Evolutionary conservation across 345 rosid genomes (phyloP).

Genomic region (Lepidium africanum): DNA sequence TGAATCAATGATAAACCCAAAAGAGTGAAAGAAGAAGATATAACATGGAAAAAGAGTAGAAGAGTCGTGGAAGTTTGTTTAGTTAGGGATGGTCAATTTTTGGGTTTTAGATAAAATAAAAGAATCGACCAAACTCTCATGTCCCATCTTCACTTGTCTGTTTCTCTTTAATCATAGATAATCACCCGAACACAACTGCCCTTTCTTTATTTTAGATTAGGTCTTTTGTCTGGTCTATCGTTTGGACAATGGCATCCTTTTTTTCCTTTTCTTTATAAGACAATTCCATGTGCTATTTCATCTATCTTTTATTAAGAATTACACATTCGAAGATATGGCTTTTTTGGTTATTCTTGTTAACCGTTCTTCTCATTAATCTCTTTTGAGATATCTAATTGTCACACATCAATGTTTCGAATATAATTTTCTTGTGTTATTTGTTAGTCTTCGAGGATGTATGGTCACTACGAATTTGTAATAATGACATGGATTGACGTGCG

Average conservation of each 20-base stretch:
- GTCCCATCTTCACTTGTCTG: constrained; percentile 24
- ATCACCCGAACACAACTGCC: constrained; percentile 2
- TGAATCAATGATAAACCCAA: constrained; percentile 5
- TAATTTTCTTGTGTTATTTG: no score
- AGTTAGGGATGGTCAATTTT: constrained; percentile 21
- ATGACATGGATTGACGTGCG: no score
- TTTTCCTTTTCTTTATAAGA: not conserved
- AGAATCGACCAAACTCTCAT: constrained; percentile 25
- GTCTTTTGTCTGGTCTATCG: constrained; percentile 22
- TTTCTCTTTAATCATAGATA: constrained; percentile 16
- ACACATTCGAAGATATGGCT: not conserved
- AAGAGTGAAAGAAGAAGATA: constrained; percentile 23
- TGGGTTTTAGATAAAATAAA: not conserved
- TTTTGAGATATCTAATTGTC: not conserved
- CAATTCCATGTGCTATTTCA: constrained; percentile 22
- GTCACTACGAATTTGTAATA: no score
- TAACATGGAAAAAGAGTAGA: constrained; percentile 12
- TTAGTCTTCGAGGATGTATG: no score
- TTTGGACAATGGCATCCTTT: constrained; percentile 8
- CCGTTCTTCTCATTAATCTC: not conserved
- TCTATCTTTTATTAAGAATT: not conserved
- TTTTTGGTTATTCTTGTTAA: not conserved
- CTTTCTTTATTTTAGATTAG: not conserved
- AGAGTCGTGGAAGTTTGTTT: constrained; percentile 25
- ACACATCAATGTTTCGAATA: no score